Evolutionary conservation across 2,329 filamentous ascomycete genomes (phyloP), one percentile per base, ranked within the genome.

Genomic region (Eutypa lata): DNA sequence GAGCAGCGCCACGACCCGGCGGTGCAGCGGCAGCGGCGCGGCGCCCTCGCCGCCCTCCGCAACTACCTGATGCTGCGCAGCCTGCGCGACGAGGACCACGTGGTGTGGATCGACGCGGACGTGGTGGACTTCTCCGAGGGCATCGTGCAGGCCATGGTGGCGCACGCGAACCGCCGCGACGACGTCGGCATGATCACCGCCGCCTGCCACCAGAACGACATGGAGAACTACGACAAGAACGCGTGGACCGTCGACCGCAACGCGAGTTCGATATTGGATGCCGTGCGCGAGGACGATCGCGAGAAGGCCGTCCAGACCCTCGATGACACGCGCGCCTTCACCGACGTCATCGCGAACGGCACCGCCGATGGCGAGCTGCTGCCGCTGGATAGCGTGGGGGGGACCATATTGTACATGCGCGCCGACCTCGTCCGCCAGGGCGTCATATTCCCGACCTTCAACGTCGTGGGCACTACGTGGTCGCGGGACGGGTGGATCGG

Each of bases 31-130:
- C 51, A 61, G 35, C 65, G 66, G 3, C 61, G 67, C 7, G 57
- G 58, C 1, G 51, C 57, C 13, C 62, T 71, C 16, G 67, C 68
- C 2, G 55, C 52, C 26, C 50, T 68, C 33, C 63, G 69, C 8
- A 72, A 71, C 50, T 65, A 68, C 50, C 63, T 71, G 3, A 69
- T 69, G 65, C 53, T 64, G 22, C 59, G 63, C 21, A 58, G 57
- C 3, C 50, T 71, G 35, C 54, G 59, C 26, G 66, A 68, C 31
- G 67, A 70, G 53, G 40, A 60, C 45, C 68, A 71, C 50, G 55
- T 71, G 21, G 47, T 72, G 24, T 72, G 69, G 70, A 48, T 71
- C 7, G 70, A 72, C 49, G 64, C 68, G n/a, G 70, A 71, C 53
- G 61, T 71, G 21, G 68, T 67, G 26, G 65, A 67, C 48, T 55